Evolutionary conservation across 495 filamentous ascomycete species (phyloP), one percentile per base, ranked within the genome.

Genomic region (Tuber melanosporum): DNA sequence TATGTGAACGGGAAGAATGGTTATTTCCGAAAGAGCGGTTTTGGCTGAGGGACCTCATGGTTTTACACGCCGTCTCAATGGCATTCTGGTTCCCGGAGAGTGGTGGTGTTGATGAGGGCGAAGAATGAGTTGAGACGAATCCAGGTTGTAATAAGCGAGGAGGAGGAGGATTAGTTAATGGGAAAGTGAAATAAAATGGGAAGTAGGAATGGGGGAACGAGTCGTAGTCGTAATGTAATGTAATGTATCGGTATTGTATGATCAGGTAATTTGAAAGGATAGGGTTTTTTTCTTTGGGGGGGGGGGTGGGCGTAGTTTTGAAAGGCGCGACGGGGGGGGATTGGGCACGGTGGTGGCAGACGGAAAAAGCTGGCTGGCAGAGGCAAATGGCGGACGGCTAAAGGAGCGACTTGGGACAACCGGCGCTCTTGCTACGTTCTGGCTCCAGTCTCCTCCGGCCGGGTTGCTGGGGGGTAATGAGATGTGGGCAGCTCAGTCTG

Each of bases 1-100:
- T 75, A 46, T 73, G 73, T 39, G 73, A 78, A 77, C 79, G 77
- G 79, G 78, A 78, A 70, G 78, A 78, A 73, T 80, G 78, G 77
- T 80, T 80, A 78, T 80, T 80, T 57, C 74, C 74, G 45, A 62
- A 79, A 12, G 78, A 66, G 62, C 71, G 42, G 70, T 62, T 78
- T 57, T 72, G 69, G 32, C 70, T 52, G 70, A 74, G 76, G 73
- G 78, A 80, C 78, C 78, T 80, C 78, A 80, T 80, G 73, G 78
- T 80, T 71, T 79, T 70, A 77, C 77, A 71, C 77, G 79, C 79
- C 79, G 75, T 74, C 71, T 80, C 78, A 80, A 80, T 80, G 77
- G 78, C 78, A 80, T 80, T 74, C 78, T 80, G 78, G 78, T 77
- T 66, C 32, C 76, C 20, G 42, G 74, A 73, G 75, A 52, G 72